phyloP scores from a whole-genome alignment of 768 basidiomycete species.

The Podaxis carcinomalis region DNA sequence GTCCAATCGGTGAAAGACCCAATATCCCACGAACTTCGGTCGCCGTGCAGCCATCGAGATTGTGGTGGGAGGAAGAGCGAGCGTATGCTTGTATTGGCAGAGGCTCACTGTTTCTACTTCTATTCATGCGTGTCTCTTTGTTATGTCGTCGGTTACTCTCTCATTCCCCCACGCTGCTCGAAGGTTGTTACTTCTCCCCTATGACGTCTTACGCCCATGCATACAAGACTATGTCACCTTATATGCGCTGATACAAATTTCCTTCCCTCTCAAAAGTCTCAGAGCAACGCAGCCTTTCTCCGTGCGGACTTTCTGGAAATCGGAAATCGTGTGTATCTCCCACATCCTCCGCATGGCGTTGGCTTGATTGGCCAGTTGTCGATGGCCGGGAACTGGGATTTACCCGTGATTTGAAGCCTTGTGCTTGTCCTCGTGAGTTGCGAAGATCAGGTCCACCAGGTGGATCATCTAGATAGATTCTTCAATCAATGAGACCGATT shows the following conservation, averaged over 20 bases:
- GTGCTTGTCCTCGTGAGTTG: not conserved
- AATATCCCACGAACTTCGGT: slow-evolving; percentile 5
- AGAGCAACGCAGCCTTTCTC: not conserved
- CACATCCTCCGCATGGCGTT: no score
- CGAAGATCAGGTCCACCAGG: not conserved
- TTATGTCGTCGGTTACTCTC: slow-evolving; percentile 3
- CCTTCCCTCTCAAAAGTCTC: not conserved
- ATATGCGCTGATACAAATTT: not conserved
- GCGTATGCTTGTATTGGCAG: slow-evolving; percentile 17
- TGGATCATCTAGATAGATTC: slow-evolving; percentile 5
- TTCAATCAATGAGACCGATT: not conserved
- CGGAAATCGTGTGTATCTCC: no score
- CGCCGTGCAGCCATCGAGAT: slow-evolving; percentile 4
- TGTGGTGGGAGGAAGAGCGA: not conserved
- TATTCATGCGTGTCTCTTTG: slow-evolving; percentile 3
- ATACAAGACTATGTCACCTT: not conserved
- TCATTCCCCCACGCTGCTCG: not conserved
- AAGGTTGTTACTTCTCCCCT: not conserved
- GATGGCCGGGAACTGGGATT: not conserved
- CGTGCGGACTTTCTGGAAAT: not conserved
- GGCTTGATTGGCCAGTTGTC: not conserved
- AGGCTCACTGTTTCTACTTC: not conserved
- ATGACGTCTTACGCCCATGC: not conserved
- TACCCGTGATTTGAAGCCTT: not conserved
- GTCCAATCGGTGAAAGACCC: slow-evolving; percentile 90